Evolutionary conservation across 805 yeast genomes (phyloP).

Genomic region (Saccharomycopsis fodiens): DNA sequence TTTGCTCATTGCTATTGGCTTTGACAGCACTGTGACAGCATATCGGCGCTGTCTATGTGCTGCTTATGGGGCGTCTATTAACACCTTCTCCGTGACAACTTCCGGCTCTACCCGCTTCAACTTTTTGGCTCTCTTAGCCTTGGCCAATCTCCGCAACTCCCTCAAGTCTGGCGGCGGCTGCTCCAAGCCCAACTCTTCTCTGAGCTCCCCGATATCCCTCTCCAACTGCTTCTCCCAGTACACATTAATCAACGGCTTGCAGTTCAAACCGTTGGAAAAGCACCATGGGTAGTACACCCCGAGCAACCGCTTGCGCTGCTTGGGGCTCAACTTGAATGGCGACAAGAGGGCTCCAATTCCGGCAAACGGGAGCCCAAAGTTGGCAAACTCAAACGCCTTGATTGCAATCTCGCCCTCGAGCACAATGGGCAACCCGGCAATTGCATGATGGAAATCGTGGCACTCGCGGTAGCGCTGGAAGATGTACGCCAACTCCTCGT

Average conservation of each 20-base stretch:
- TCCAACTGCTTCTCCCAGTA: constrained; percentile 86
- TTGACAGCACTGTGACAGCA: too few species aligned
- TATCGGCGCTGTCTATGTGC: too few species aligned
- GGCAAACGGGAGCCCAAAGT: constrained; percentile 91
- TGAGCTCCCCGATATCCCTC: constrained; percentile 62
- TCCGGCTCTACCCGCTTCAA: too few species aligned
- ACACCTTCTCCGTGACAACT: too few species aligned
- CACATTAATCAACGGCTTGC: constrained; percentile 75
- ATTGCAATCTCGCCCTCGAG: constrained; percentile 96
- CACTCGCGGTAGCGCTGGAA: constrained; percentile 92
- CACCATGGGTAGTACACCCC: constrained; percentile 88
- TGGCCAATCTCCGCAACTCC: constrained; percentile 41
- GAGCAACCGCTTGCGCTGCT: constrained; percentile 56
- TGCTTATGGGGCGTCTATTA: too few species aligned
- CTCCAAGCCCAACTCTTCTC: constrained; percentile 64
- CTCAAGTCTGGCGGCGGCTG: constrained; percentile 72
- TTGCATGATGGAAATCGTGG: constrained; percentile 93
- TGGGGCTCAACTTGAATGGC: constrained; percentile 62
- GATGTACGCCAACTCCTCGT: constrained; percentile 87
- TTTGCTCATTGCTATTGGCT: not conserved
- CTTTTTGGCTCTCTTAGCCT: constrained; percentile 16
- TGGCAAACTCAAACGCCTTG: constrained; percentile 86
- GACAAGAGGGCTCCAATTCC: constrained; percentile 89
- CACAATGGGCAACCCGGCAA: constrained; percentile 82
- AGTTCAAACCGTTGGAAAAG: constrained; percentile 56